Base-by-base conservation (phyloP, 352 stramenopile species). In the Phytophthora idaei region DNA sequence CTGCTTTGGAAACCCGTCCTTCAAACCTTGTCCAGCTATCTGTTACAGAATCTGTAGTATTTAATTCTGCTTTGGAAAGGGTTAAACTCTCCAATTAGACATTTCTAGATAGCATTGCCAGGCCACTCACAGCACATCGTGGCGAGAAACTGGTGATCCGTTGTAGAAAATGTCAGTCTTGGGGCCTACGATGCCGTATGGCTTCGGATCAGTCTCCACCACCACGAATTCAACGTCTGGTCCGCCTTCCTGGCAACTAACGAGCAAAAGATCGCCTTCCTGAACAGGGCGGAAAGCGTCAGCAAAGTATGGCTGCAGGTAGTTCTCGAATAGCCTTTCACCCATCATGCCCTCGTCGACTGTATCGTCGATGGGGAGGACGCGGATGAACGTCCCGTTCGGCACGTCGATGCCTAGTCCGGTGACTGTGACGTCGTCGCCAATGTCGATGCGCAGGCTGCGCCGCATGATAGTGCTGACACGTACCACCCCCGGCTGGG, bases 141-240 rank as follows among this genome's bases (percentile, higher is more conserved):
- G 21, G 21, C 51, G 64, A 63, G 65, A 34, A 7, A 61, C 14
- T 34, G 59, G 58, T 44, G 42, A 21, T 57, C 65, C 65, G n/a
- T 64, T 64, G 39, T 64, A 73, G 44, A 73, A 57, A 6, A 73
- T 69, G 27, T 69, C 65, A 0, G 65, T 73, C 11, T 64, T 54
- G 5, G 65, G 31, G 1, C 64, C 64, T 2, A 64, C 52, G 32
- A 72, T 57, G 51, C 64, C 68, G 52, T 68, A 68, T 25, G 58
- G 64, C 39, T 59, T 60, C 2, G 64, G 64, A 4, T 64, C 39
- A 5, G 25, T 72, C 39, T 67, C 58, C 15, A 72, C 37, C 37
- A 68, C 64, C 15, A 72, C 21, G 21, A 21, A 21, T 21, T 21
- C 21, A 21, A 21, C 46, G 41, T 72, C 52, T 0, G 44, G 45